Conservation (phyloP, 768 basidiomycete species). For the Gelatoporia subvermispora region DNA sequence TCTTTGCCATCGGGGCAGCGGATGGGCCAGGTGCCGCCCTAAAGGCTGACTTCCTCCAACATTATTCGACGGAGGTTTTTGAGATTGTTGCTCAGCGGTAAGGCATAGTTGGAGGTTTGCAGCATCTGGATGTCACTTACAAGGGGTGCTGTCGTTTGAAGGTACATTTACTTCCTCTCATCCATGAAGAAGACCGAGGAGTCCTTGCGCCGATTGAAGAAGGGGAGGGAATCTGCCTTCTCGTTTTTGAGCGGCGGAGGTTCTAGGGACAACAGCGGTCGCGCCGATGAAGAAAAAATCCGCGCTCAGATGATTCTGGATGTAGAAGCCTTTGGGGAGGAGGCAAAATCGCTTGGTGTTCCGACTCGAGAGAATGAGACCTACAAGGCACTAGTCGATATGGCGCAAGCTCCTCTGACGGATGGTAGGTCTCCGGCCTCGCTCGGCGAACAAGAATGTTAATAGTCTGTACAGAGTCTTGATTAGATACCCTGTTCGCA, state of each 20-base stretch:
- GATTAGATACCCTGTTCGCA: background rate
- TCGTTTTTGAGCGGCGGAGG: conserved; percentile 67
- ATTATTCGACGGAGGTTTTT: conserved; percentile 60
- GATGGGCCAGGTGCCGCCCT: conserved; percentile 60
- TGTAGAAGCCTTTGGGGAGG: conserved; percentile 77
- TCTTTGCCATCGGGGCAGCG: conserved; percentile 58
- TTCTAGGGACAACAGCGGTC: conserved; percentile 60
- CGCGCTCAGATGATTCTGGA: conserved; percentile 82
- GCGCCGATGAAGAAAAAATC: conserved; percentile 83
- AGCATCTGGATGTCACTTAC: conserved; percentile 1
- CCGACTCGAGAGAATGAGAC: conserved; percentile 47
- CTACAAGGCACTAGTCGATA: conserved; percentile 52
- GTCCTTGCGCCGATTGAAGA: conserved; percentile 79
- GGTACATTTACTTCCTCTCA: conserved; percentile 76
- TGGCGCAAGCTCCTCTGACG: conserved; percentile 44
- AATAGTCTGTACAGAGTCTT: background rate
- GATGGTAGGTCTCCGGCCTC: conserved; percentile 20
- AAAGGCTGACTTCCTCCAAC: conserved; percentile 45
- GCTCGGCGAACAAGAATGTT: background rate
- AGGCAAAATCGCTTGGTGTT: conserved; percentile 68
- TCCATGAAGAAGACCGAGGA: conserved; percentile 93
- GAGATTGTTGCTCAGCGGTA: conserved; percentile 67
- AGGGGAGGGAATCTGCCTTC: conserved; percentile 74
- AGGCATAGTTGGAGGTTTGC: conserved; percentile 6
- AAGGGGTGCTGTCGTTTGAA: conserved; percentile 22